Conservation (phyloP, 169 alveolate species). For the Sarcocystis neurona region DNA sequence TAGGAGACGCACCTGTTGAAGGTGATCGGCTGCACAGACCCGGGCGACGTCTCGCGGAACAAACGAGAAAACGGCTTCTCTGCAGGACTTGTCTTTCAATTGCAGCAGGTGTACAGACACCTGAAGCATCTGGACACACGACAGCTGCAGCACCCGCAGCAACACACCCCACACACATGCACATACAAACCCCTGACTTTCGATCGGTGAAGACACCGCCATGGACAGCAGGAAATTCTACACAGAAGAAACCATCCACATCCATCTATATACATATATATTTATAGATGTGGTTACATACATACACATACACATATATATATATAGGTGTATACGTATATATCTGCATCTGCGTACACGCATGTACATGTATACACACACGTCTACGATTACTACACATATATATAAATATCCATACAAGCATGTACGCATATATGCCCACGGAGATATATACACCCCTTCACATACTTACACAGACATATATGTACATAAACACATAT, state of each 20-base stretch:
- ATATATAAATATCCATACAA: too few species aligned
- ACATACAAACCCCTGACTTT: neutral
- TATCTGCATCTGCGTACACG: too few species aligned
- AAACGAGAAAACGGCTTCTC: constrained; percentile 39
- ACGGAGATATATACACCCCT: neutral
- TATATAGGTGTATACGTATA: neutral
- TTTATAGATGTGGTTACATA: neutral
- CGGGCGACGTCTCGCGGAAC: constrained; percentile 44
- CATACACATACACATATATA: neutral
- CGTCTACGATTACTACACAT: too few species aligned
- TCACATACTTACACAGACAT: neutral
- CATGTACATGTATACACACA: too few species aligned
- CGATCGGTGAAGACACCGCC: neutral
- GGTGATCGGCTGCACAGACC: constrained; percentile 25
- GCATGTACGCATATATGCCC: neutral
- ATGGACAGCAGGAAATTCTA: neutral
- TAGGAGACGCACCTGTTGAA: constrained; percentile 31
- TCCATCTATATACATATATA: neutral
- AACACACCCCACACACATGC: constrained; percentile 12
- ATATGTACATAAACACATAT: neutral
- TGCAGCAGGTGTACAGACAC: constrained; percentile 34
- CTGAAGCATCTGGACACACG: constrained; percentile 50
- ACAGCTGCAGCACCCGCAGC: constrained; percentile 53
- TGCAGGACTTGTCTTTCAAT: constrained; percentile 30
- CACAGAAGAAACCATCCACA: neutral